Percentiles rank a stretch among this genome's conserved stretches.
Conservation (phyloP, 1,139 yeast species). For the Magnusiomyces tetraspermus region DNA sequence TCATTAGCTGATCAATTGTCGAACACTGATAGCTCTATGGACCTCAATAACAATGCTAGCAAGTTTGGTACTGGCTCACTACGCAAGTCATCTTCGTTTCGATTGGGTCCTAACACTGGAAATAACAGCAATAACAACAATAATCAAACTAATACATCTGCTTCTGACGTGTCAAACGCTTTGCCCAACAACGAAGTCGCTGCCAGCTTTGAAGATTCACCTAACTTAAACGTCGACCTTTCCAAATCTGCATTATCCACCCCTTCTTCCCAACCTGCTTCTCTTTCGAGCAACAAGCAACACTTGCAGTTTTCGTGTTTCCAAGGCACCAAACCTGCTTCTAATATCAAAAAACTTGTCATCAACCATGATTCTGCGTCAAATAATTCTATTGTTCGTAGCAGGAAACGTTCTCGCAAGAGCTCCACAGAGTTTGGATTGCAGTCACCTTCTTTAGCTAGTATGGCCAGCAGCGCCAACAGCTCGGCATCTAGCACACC, state of each 20-base stretch:
- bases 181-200: not conserved
- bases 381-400: not conserved
- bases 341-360: slow-evolving; percentile 3
- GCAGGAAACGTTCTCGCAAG: not conserved
- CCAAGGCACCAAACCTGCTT: slow-evolving; percentile 1
- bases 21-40: too few species aligned
- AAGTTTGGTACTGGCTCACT: not conserved
- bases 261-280: not conserved
- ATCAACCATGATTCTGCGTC: not conserved
- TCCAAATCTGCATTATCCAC: not conserved
- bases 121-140: too few species aligned
- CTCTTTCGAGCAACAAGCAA: not conserved
- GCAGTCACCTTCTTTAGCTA: not conserved
- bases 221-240: not conserved
- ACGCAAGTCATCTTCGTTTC: not conserved
- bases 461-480: not conserved
- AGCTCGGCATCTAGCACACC: not conserved
- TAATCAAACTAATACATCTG: not conserved
- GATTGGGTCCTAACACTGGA: not conserved
- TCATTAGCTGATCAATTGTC: too few species aligned
- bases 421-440: not conserved
- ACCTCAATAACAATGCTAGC: not conserved
- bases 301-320: not conserved
- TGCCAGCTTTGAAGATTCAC: not conserved
- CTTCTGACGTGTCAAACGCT: not conserved